Evolutionary conservation across 1,284 basidiomycete genomes (phyloP).

Genomic region (Golubevia pallescens): DNA sequence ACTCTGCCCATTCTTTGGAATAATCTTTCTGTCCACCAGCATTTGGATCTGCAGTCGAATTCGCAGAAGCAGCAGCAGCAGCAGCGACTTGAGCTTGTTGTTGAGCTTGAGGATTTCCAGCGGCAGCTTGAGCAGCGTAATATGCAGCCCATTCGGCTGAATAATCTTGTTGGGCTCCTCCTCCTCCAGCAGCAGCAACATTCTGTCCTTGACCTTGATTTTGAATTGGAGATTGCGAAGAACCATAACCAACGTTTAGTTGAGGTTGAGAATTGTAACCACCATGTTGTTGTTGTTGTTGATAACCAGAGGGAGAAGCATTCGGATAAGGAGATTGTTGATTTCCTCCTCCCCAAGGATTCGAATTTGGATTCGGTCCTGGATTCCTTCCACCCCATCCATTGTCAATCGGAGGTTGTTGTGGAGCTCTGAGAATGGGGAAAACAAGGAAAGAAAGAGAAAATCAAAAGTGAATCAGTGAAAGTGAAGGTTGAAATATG

Average conservation of each 20-base stretch:
- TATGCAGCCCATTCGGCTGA: slow-evolving; percentile 61
- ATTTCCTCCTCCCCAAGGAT: slow-evolving; percentile 9
- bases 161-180: slow-evolving; percentile 43
- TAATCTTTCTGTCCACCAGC: slow-evolving; percentile 32
- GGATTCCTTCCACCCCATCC: slow-evolving; percentile 14
- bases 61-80: slow-evolving; percentile 13
- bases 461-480: too few species aligned
- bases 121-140: slow-evolving; percentile 24
- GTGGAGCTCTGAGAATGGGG: too few species aligned
- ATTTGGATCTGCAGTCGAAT: slow-evolving; percentile 8
- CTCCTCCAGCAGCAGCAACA: slow-evolving; percentile 6
- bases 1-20: slow-evolving; percentile 61
- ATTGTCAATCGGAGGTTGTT: too few species aligned
- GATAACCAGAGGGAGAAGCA: neutral
- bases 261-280: neutral
- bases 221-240: neutral
- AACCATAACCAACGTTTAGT: too few species aligned
- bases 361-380: slow-evolving; percentile 16
- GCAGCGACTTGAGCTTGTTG: slow-evolving; percentile 15
- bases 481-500: too few species aligned
- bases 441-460: too few species aligned
- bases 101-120: slow-evolving; percentile 22
- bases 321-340: neutral
- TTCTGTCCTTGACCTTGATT: neutral
- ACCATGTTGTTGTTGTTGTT: slow-evolving; percentile 9